These are phyloP conservation scores for Cladophialophora immunda DNA, from an alignment of 2,329 filamentous ascomycete genomes.

Conservation along the genomic window DNA sequence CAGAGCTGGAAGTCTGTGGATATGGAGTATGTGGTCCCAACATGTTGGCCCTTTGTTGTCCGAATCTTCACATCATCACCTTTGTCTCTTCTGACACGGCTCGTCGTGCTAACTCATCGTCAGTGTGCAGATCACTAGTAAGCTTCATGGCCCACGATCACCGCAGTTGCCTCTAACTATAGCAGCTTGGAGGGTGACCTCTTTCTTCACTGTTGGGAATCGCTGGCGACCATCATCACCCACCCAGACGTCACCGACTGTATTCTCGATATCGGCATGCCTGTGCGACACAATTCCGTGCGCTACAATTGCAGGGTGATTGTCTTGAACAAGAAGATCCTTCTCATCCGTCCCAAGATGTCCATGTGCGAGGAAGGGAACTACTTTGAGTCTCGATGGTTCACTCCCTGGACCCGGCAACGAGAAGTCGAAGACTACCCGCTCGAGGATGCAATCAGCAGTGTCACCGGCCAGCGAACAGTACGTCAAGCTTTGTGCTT, in stretches of 20 bases:
- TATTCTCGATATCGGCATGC: conserved; percentile 7
- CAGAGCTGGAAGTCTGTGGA: conserved; percentile 1
- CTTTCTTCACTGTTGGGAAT: conserved; percentile 6
- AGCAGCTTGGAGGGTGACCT: neutral
- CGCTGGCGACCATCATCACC: conserved; percentile 5
- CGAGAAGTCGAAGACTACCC: conserved; percentile 6
- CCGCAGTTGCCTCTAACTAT: neutral
- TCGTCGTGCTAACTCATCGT: neutral
- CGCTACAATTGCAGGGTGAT: neutral
- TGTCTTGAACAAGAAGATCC: conserved; percentile 6
- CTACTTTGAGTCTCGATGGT: conserved; percentile 6
- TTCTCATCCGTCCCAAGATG: conserved; percentile 6
- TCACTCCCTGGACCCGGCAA: neutral
- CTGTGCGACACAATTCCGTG: conserved; percentile 1
- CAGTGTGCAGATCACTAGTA: conserved; percentile 5
- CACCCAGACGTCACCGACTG: neutral
- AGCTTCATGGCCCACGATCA: neutral
- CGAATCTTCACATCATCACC: neutral
- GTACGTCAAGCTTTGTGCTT: neutral
- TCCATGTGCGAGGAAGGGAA: conserved; percentile 1
- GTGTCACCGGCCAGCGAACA: neutral
- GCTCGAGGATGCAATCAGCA: conserved; percentile 1
- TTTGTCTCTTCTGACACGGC: neutral
- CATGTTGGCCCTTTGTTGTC: neutral
- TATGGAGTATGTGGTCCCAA: conserved; percentile 4